phyloP scores from a whole-genome alignment of 441 rosid genomes.

The Cnidoscolus chayamansa region DNA sequence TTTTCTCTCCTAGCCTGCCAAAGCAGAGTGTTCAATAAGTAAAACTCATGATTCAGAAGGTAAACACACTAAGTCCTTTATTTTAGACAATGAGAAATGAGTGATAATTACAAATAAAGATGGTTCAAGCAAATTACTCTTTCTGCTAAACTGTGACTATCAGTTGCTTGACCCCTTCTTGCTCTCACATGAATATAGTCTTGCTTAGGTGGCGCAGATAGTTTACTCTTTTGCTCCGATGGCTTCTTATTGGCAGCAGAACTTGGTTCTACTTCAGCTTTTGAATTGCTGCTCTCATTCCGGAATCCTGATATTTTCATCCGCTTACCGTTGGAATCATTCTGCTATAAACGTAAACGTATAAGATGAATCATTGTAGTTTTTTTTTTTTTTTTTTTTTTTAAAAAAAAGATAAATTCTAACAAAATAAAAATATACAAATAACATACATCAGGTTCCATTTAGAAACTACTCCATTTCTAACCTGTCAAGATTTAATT shows the following conservation, averaged over 20 bases:
- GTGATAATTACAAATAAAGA: conserved; percentile 10
- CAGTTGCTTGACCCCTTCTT: conserved; percentile 86
- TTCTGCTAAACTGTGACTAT: conserved; percentile 81
- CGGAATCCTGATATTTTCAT: conserved; percentile 39
- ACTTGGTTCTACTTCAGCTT: conserved; percentile 58
- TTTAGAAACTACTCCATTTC: background rate
- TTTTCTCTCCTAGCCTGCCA: conserved; percentile 83
- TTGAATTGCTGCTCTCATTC: conserved; percentile 45
- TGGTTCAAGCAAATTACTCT: conserved; percentile 49
- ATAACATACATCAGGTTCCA: background rate
- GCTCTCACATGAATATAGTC: conserved; percentile 76
- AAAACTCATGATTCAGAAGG: background rate
- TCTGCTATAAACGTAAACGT: conserved; percentile 35
- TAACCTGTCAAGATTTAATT: conserved; percentile 8
- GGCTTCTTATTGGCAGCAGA: conserved; percentile 55
- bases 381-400: too few species aligned
- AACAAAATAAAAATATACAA: background rate
- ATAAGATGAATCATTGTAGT: conserved; percentile 15
- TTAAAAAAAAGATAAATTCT: background rate
- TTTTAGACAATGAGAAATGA: background rate
- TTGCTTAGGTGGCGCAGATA: conserved; percentile 60
- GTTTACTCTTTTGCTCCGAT: conserved; percentile 49
- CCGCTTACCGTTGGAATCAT: conserved; percentile 56
- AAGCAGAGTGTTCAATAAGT: conserved; percentile 13
- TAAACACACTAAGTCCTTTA: background rate